Conservation (phyloP, 768 basidiomycete genomes). For the Pilatotrama ljubarskyi region DNA sequence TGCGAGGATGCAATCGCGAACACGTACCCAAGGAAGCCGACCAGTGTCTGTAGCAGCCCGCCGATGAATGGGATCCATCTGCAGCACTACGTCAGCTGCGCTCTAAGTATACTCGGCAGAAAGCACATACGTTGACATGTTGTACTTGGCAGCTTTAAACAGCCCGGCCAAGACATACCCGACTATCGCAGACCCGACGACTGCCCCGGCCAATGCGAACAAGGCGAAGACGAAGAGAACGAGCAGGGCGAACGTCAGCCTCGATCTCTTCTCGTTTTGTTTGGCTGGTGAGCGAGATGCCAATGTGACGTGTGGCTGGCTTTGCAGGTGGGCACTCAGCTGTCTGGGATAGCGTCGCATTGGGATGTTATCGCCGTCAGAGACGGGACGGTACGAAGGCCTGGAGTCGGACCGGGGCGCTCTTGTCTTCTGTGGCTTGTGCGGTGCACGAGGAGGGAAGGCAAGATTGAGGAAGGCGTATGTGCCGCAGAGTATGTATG, state of each 20-base stretch:
- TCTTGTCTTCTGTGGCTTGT: slow-evolving; percentile 4
- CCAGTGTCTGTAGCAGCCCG: slow-evolving; percentile 41
- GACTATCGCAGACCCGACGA: slow-evolving; percentile 40
- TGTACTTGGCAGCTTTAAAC: slow-evolving; percentile 39
- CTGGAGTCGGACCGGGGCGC: background rate
- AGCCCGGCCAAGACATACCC: slow-evolving; percentile 41
- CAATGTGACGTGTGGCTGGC: background rate
- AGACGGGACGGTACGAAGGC: slow-evolving; percentile 15
- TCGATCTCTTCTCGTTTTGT: slow-evolving; percentile 38
- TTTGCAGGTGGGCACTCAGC: background rate
- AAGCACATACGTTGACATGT: slow-evolving; percentile 42
- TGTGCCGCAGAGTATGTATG: slow-evolving; percentile 39
- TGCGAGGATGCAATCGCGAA: background rate
- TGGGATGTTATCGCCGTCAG: slow-evolving; percentile 21
- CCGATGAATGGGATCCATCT: slow-evolving; percentile 48
- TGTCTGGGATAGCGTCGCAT: slow-evolving; percentile 8
- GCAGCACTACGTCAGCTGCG: background rate
- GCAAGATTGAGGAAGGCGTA: slow-evolving; percentile 46
- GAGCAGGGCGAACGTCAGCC: slow-evolving; percentile 41
- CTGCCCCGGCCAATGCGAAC: slow-evolving; percentile 38
- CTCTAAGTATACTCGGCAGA: background rate
- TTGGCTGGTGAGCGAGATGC: slow-evolving; percentile 20
- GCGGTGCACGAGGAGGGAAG: slow-evolving; percentile 35
- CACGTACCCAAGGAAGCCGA: slow-evolving; percentile 42
- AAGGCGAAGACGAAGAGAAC: slow-evolving; percentile 39